Evolutionary conservation across 495 filamentous ascomycete genomes (phyloP).

Genomic region (Talaromyces borbonicus): DNA sequence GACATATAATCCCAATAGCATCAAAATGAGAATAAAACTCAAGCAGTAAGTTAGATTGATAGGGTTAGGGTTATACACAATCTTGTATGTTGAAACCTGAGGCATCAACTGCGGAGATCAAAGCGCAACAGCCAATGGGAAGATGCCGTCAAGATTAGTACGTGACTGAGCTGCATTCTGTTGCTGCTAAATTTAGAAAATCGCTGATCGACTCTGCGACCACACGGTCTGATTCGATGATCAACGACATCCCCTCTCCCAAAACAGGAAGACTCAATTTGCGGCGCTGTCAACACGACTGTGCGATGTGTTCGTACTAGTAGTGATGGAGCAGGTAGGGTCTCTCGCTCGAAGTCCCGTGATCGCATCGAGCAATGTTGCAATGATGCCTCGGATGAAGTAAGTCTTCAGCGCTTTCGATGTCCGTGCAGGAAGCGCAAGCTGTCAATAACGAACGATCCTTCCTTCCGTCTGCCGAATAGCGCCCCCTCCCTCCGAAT

Average conservation of each 20-base stretch:
- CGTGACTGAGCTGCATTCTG: conserved; percentile 5
- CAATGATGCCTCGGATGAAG: background rate
- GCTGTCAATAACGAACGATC: background rate
- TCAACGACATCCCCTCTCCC: background rate
- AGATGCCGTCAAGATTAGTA: background rate
- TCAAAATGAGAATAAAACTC: too few species aligned
- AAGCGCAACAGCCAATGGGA: background rate
- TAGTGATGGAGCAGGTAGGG: too few species aligned
- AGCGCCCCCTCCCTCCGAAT: background rate
- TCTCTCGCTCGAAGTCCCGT: background rate
- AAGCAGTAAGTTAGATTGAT: too few species aligned
- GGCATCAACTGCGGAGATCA: too few species aligned
- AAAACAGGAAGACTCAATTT: background rate
- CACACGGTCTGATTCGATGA: conserved; percentile 7
- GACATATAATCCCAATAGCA: too few species aligned
- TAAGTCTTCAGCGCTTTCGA: background rate
- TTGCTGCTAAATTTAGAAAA: conserved; percentile 3
- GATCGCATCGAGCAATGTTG: background rate
- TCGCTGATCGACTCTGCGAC: background rate
- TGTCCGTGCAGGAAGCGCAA: background rate
- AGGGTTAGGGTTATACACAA: too few species aligned
- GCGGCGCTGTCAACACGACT: background rate
- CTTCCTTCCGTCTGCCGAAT: too few species aligned
- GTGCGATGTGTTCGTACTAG: background rate
- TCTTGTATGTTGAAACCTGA: too few species aligned